Base-by-base conservation (phyloP, 2,329 filamentous ascomycete genomes). In the Cordyceps fumosorosea region DNA sequence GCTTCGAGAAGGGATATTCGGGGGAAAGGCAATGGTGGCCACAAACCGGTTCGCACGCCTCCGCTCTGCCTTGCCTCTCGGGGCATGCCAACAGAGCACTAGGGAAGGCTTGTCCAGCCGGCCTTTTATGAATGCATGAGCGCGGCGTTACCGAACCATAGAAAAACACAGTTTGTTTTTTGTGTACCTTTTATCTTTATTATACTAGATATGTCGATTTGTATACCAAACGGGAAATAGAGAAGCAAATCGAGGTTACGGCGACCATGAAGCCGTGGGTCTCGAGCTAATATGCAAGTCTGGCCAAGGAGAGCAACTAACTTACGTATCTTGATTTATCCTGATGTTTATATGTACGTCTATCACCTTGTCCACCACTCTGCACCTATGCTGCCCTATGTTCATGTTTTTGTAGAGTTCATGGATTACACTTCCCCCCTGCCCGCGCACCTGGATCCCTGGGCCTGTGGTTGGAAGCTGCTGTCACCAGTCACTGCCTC, bases 121-220 rank as follows among this genome's bases (percentile, higher is more conserved):
- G 57, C 32, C 52, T 53, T 57, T 62, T 24, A 62, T 42, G 60
- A 56, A 48, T 76, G 64, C 69, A 70, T 66, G 64, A 70, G 66
- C 69, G 63, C 55, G 69, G 69, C 68, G 69, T 71, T 64, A 65
- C 65, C 56, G 52, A 63, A 62, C 53, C 14, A 63, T 22, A 7
- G 37, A 37, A 58, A 57, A 53, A 47, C 37, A 14, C 45, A 37
- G 56, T 20, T 2, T 45, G n/a, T 53, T 44, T 44, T 56, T 62
- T 44, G 37, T 58, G 47, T 58, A 54, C 26, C 32, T 54, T 48
- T 45, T 42, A 14, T 61, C n/a, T 61, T 20, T 52, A 44, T 62
- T 24, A 12, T 60, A 20, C 44, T 58, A 37, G 18, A 51, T 12
- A 53, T 18, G n/a, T 47, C 22, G 50, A 26, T 45, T 10, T 18